phyloP scores from a whole-genome alignment of 1,284 basidiomycete genomes.

The Meira miltonrushii region DNA sequence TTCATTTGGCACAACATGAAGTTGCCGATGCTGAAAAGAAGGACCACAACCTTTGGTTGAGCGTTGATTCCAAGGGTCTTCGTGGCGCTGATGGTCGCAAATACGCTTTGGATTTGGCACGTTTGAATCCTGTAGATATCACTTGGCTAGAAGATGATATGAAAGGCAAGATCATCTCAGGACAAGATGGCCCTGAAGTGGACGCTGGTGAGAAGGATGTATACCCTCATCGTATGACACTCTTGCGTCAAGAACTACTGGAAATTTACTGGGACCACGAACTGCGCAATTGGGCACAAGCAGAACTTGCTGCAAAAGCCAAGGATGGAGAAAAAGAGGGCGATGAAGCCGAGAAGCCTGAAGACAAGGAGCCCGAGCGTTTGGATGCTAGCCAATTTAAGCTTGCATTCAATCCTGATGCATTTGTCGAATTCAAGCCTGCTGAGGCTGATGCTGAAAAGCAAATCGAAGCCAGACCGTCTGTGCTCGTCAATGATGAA shows the following conservation, averaged over 20 bases:
- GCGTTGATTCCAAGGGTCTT: constrained; percentile 60
- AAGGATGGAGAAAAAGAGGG: constrained; percentile 20
- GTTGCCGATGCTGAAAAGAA: constrained; percentile 56
- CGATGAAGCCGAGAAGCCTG: constrained; percentile 4
- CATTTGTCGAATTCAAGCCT: constrained; percentile 56
- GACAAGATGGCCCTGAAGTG: constrained; percentile 18
- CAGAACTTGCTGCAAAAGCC: constrained; percentile 52
- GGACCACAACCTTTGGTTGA: constrained; percentile 57
- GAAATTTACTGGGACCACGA: constrained; percentile 59
- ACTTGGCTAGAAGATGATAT: constrained; percentile 59
- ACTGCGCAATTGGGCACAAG: constrained; percentile 58
- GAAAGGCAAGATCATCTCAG: constrained; percentile 46
- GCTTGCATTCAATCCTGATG: constrained; percentile 60
- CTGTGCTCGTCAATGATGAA: constrained; percentile 54
- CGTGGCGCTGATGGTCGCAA: constrained; percentile 59
- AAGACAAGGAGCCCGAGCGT: constrained; percentile 26
- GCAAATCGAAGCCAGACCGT: constrained; percentile 15
- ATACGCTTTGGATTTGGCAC: constrained; percentile 60
- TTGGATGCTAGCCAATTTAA: constrained; percentile 55
- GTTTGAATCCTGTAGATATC: constrained; percentile 59
- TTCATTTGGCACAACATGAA: constrained; percentile 58
- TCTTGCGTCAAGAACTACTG: constrained; percentile 60
- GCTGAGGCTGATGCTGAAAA: constrained; percentile 19
- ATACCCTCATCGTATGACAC: constrained; percentile 59
- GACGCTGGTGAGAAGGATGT: constrained; percentile 20